Percentiles rank a stretch among this genome's conserved stretches.
These are phyloP conservation scores for Pythium grandisporangium DNA, from an alignment of 352 stramenopile genomes.

Conservation along the genomic window DNA sequence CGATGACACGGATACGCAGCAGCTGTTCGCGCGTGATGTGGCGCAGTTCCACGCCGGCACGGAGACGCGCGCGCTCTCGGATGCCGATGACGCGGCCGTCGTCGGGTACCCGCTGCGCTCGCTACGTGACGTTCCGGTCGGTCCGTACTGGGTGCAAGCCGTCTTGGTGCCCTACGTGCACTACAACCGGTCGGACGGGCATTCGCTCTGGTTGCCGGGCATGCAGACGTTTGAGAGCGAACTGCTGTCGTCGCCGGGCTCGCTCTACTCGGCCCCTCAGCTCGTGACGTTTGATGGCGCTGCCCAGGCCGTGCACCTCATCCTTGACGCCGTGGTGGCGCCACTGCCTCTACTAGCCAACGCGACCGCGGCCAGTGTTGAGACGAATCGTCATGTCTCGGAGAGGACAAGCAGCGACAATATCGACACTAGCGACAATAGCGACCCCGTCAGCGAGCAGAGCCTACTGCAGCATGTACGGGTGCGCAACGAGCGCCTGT, in stretches of 20 bases:
- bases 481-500: slow-evolving; percentile 51
- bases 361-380: background rate
- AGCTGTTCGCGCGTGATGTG: slow-evolving; percentile 55
- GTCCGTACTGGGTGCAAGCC: slow-evolving; percentile 56
- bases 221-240: slow-evolving; percentile 52
- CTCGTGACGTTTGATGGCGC: slow-evolving; percentile 25
- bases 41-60: slow-evolving; percentile 27
- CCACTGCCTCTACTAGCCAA: slow-evolving; percentile 20
- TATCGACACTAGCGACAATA: no score
- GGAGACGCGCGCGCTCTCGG: slow-evolving; percentile 24
- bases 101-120: slow-evolving; percentile 36
- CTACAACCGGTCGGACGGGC: slow-evolving; percentile 53
- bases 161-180: slow-evolving; percentile 51
- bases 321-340: slow-evolving; percentile 34
- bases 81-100: slow-evolving; percentile 30
- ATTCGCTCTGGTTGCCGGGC: slow-evolving; percentile 29
- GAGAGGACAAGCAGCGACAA: no score
- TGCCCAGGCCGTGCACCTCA: slow-evolving; percentile 27
- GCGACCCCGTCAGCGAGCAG: slow-evolving; percentile 25
- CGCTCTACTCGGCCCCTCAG: slow-evolving; percentile 44
- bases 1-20: slow-evolving; percentile 37
- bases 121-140: slow-evolving; percentile 28
- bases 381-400: no score
- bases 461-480: slow-evolving; percentile 59
- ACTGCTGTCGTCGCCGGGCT: slow-evolving; percentile 44